Base-by-base conservation (phyloP, 1,139 yeast genomes). In the Sugiyamaella xylanicola region DNA sequence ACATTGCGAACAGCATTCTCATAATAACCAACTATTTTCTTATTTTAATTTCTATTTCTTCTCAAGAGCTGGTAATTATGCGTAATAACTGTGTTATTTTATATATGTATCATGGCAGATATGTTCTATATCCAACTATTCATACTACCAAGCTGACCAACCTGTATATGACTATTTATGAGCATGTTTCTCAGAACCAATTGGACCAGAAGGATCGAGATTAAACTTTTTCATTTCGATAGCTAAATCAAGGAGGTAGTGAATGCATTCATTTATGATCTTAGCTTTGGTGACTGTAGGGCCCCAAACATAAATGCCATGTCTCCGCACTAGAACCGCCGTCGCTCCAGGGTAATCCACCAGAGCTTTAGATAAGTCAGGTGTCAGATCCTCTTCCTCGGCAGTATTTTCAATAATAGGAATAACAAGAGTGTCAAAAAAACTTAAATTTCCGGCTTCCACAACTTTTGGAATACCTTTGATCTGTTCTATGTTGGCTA, bases 251-350 rank as follows among this genome's bases (percentile, higher is more conserved):
- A 93, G 75, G 63, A 93, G 74, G 69, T 92, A 92, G 68, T 92
- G 98, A 62, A 92, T 83, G 35, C 97, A 96, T 72, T 93, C 98
- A 69, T 91, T 90, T 70, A 87, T 86, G 16, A 92, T 83, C 74
- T 92, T 92, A 51, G 97, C 97, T 72, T 91, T 90, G 89, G 95
- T 87, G 11, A 90, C 89, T 22, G 81, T 84, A 64, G 87, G 91
- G 21, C 97, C 98, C 97, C 98, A 92, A 15, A 91, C 97, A 68
- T 86, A 92, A 43, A 92, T 86, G 0, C 99, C 99, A 67, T 92
- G 99, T 68, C 97, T 79, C 71, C 96, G 81, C 5, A 92, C 98
- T 56, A 92, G 77, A 1, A 92, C 92, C 0, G 98, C 97, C 5
- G 91, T 81, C 2, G 96, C 76, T 0, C 82, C 79, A 1, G 97